These are phyloP conservation scores for Larix kaempferi DNA, from an alignment of 75 land plant genomes.

Conservation along the genomic window DNA sequence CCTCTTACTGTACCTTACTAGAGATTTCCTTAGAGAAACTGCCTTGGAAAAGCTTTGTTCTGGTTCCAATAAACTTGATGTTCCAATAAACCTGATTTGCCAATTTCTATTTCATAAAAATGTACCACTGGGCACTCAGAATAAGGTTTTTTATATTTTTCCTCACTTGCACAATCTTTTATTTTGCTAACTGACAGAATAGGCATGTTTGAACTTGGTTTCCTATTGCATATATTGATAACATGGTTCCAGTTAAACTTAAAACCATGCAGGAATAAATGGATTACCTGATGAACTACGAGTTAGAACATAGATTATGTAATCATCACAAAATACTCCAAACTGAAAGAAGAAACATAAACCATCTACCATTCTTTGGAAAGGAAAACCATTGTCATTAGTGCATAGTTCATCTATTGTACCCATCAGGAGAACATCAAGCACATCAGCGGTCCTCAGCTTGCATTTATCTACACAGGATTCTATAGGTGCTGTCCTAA, in stretches of 20 bases:
- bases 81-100: too few relatives aligned
- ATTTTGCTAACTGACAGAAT: not conserved
- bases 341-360: not conserved
- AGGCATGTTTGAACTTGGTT: not conserved
- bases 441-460: conserved; percentile 15
- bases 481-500: conserved; percentile 14
- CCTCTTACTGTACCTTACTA: not conserved
- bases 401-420: conserved; percentile 5
- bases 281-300: not conserved
- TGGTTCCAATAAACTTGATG: not conserved
- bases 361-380: conserved; percentile 1
- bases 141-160: too few relatives aligned
- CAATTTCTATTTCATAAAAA: not conserved
- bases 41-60: not conserved
- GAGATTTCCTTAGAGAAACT: not conserved
- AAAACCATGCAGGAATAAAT: conserved; percentile 3
- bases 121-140: not conserved
- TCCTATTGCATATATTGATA: not conserved
- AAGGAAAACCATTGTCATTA: conserved; percentile 17
- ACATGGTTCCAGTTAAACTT: conserved; percentile 1
- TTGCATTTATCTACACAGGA: conserved; percentile 14
- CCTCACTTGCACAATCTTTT: not conserved
- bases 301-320: too few relatives aligned
- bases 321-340: too few relatives aligned
- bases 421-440: conserved; percentile 5